Evolutionary conservation across 208 protist genomes (phyloP), one percentile per base, ranked within the genome.

Genomic region (Borovskyia barvae): DNA sequence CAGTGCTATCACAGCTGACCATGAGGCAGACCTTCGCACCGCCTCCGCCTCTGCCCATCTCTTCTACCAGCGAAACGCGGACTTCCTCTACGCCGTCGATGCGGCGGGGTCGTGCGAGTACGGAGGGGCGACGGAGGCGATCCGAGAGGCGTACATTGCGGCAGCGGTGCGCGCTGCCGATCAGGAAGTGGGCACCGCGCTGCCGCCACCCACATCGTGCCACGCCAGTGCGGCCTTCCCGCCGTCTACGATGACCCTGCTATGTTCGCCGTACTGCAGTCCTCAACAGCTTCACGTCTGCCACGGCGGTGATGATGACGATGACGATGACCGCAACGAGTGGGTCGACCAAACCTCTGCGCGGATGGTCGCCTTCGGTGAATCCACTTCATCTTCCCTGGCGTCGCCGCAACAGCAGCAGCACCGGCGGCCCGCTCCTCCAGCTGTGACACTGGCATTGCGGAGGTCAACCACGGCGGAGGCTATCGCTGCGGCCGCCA

Each of bases 61-160:
- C 30, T 47, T 17, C 17, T 69, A 69, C 41, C 46, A 24, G 11
- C 52, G 45, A 3, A 43, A 69, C 33, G 36, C 35, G 5, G 53
- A 69, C 26, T 69, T 69, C 39, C 53, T 69, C 5, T 62, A 51
- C 35, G 33, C 52, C 15, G 63, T 69, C 9, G 63, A 61, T 20
- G 46, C 22, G 4, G 49, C 30, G 7, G 50, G 59, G 25, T 19
- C 11, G 41, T 25, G 17, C 28, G 41, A 39, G 41, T 3, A 46
- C n/a, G 40, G 14, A 9, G 49, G 32, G 32, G 17, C 5, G 39
- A 19, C 20, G 6, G 39, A 24, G 24, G 35, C 50, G 32, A n/a
- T 30, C 30, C 20, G 24, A 17, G 15, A 19, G 17, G 49, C 49
- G 8, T 19, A 39, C n/a, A 20, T 37, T 22, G 17, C 15, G 6